phyloP scores from a whole-genome alignment of 257 asterid genomes.

The Ilex asprella region DNA sequence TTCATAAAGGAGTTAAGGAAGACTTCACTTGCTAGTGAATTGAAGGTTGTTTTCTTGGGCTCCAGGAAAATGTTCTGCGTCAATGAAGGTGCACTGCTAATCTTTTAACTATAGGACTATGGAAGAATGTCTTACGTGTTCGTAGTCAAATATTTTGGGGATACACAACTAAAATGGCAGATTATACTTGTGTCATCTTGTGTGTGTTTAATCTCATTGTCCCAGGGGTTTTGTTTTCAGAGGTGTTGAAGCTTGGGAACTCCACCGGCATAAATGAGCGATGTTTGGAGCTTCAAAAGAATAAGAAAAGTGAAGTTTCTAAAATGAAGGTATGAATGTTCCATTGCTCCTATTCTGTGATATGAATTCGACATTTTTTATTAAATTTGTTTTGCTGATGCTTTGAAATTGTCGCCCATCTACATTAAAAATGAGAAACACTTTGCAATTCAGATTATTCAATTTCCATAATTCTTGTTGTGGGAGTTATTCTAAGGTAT shows the following conservation, averaged over 20 bases:
- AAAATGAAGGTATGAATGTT: conserved; percentile 53
- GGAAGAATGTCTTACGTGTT: background rate
- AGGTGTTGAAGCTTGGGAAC: conserved; percentile 67
- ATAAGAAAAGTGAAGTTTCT: conserved; percentile 45
- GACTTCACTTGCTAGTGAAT: conserved; percentile 64
- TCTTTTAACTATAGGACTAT: background rate
- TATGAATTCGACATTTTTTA: background rate
- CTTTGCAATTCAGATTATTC: too few species aligned
- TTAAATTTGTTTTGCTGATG: background rate
- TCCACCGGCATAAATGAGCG: conserved; percentile 71
- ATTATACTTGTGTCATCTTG: background rate
- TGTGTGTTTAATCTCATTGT: background rate
- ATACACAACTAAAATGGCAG: background rate
- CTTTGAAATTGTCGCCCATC: background rate
- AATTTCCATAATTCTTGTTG: too few species aligned
- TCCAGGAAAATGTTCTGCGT: conserved; percentile 90
- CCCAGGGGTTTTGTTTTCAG: conserved; percentile 33
- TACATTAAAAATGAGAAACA: too few species aligned
- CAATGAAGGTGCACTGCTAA: conserved; percentile 60
- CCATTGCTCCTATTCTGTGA: background rate
- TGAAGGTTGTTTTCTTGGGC: conserved; percentile 81
- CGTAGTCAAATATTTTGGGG: background rate
- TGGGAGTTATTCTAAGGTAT: too few species aligned
- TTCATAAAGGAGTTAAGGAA: conserved; percentile 88
- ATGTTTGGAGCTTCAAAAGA: conserved; percentile 91